Percentiles rank a stretch among this genome's conserved stretches.
These are phyloP conservation scores for Scutellaria minor DNA, from an alignment of 257 asterid genomes.

Conservation along the genomic window DNA sequence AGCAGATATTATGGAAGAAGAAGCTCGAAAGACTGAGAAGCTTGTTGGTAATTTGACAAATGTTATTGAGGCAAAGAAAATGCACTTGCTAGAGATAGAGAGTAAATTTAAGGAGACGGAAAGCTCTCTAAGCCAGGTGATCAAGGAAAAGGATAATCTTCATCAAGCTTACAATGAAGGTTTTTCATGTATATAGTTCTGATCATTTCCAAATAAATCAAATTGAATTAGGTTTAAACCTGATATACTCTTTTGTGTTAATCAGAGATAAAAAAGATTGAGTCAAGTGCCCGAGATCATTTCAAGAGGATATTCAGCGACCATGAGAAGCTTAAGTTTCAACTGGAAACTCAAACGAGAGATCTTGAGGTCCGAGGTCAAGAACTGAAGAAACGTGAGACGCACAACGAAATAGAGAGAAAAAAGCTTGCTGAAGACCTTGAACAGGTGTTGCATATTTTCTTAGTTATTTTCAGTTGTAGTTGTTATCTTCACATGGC, in stretches of 20 bases:
- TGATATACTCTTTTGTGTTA: conserved; percentile 34
- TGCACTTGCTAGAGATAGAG: conserved; percentile 64
- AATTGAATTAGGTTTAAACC: conserved; percentile 18
- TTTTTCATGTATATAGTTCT: conserved; percentile 36
- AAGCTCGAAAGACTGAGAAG: conserved; percentile 59
- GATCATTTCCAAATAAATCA: neutral
- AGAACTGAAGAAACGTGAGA: conserved; percentile 71
- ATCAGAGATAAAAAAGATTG: conserved; percentile 72
- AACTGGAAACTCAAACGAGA: conserved; percentile 59
- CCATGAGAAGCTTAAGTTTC: conserved; percentile 69
- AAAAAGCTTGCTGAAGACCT: conserved; percentile 65
- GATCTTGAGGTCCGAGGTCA: conserved; percentile 68
- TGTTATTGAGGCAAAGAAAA: conserved; percentile 70
- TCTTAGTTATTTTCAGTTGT: conserved; percentile 5
- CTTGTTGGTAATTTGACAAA: conserved; percentile 69
- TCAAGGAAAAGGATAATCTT: conserved; percentile 66
- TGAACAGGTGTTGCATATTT: conserved; percentile 60
- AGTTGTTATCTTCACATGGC: neutral
- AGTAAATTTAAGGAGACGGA: conserved; percentile 64
- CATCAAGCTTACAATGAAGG: conserved; percentile 72
- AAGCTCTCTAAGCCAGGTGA: conserved; percentile 49
- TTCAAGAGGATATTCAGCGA: conserved; percentile 67
- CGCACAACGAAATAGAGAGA: conserved; percentile 49
- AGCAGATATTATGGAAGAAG: conserved; percentile 73
- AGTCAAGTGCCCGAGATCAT: conserved; percentile 71